Base-by-base conservation (phyloP, 192 early-diverging fungal species). In the Linderina pennispora region DNA sequence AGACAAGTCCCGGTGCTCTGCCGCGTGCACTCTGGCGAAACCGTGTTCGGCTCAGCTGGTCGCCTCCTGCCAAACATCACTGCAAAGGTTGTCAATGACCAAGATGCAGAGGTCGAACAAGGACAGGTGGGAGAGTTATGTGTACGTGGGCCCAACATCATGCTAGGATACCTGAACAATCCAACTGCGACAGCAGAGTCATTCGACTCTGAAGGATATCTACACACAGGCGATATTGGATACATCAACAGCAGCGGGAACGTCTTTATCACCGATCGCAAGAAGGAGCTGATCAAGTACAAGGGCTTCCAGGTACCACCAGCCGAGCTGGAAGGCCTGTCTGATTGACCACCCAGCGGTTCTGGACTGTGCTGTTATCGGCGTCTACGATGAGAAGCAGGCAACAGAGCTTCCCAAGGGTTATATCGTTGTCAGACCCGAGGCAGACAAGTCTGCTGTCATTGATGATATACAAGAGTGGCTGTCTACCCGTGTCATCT, bases 201-300 rank as follows among this genome's bases (percentile, higher is more conserved):
- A 5, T 78, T 92, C 51, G 81, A 82, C 45, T 8, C 41, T 1
- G 88, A 90, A 16, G 85, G 89, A 0, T 94, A 77, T 64, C 52
- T 92, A 26, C 87, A 85, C 40, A 94, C 87, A 9, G 83, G 83
- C 9, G 92, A 95, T 61, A 60, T 95, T 20, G 88, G 73, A 3
- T 40, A 70, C 3, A 69, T 82, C n/a, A 80, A 87, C 53, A 56
- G 75, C 32, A 43, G 82, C 4, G 83, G 80, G n/a, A 44, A 79
- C 32, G 64, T 80, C 34, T 80, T 60, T 52, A 77, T 81, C 26
- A 65, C 78, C 15, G 85, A 83, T 49, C 81, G 94, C 8, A 45
- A 86, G n/a, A 94, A 93, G 71, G 87, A 91, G 45, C 76, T 94
- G 33, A 93, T 93, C 66, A 97, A 97, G 57, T 93, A 90, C 80